Evolutionary conservation across 352 stramenopile genomes (phyloP), one percentile per base, ranked within the genome.

Genomic region (Phytopythium kandeliae): DNA sequence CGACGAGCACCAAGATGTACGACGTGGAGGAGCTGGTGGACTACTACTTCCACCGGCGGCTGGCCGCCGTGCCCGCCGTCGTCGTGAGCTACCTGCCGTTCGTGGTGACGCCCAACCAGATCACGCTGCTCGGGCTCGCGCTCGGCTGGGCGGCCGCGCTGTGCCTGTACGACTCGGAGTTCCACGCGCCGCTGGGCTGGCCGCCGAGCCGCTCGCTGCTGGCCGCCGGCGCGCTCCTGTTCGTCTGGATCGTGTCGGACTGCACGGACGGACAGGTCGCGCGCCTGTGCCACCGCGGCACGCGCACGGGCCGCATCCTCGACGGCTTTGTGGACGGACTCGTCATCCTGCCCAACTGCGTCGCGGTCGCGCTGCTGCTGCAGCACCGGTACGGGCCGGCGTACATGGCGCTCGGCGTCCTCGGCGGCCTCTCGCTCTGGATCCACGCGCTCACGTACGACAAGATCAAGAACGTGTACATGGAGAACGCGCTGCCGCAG

Each of bases 391-490:
- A 87, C 50, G 71, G 65, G 2, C 34, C 57, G 46, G 54, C 70
- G 26, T 88, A 85, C 67, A 69, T 78, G 42, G 47, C 66, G 31
- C 51, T 89, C 12, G 63, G 65, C 33, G 74, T 85, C 40, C 57
- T 80, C 47, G 67, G 77, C 0, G 78, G 78, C 8, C 67, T 92
- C 45, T 89, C 78, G 31, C 67, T 90, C 30, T 90, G 81, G 78
- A 45, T 88, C 16, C 81, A 92, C 60, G 81, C 81, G 28, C 77
- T 89, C 51, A 76, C 89, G 36, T 92, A 92, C 60, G 81, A 92
- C 64, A 89, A 89, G 55, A 74, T 92, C 43, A 92, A 92, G 71
- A 92, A 92, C 61, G 79, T 85, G 19, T 92, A 90, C 63, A 90
- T 88, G 81, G 78, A 92, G 59, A 90, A 92, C 51, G 73, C 78